Evolutionary conservation across 2,329 filamentous ascomycete species (phyloP).

Genomic region (Colletotrichum cuscutae): DNA sequence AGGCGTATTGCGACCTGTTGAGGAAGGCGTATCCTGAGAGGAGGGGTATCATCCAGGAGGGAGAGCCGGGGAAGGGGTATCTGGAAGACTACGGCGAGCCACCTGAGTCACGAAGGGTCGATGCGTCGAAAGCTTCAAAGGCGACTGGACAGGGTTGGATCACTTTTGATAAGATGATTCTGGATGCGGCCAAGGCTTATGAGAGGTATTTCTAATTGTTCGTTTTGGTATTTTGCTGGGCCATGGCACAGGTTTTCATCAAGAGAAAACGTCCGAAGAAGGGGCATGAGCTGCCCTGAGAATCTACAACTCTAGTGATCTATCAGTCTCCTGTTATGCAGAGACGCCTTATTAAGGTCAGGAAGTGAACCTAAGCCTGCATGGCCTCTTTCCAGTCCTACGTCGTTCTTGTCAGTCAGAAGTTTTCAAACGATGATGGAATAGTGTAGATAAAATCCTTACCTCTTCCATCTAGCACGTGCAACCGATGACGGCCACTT

Average conservation of each 20-base stretch:
- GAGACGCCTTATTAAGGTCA: not conserved
- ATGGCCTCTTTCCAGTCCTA: not conserved
- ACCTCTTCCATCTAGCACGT: not conserved
- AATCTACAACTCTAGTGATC: too few relatives aligned
- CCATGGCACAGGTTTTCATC: not conserved
- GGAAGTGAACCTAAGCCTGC: not conserved
- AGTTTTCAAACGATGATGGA: too few relatives aligned
- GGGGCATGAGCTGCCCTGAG: not conserved
- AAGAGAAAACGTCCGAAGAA: not conserved
- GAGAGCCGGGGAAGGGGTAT: slow-evolving; percentile 26
- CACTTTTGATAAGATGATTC: slow-evolving; percentile 20
- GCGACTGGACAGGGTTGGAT: slow-evolving; percentile 18
- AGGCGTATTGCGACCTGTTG: slow-evolving; percentile 24
- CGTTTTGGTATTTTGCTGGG: too few relatives aligned
- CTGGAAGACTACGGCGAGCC: slow-evolving; percentile 20
- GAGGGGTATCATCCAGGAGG: slow-evolving; percentile 15
- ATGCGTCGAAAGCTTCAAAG: slow-evolving; percentile 30
- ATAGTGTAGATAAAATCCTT: not conserved
- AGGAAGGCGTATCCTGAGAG: slow-evolving; percentile 14
- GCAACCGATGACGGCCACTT: not conserved
- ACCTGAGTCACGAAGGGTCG: not conserved
- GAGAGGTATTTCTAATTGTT: slow-evolving; percentile 19
- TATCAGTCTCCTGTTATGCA: too few relatives aligned
- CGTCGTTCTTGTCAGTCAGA: not conserved
- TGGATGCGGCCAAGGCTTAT: slow-evolving; percentile 31